Percentiles rank a stretch among this genome's conserved stretches.
Conservation (phyloP, 169 alveolate genomes). For the Babesia sp. region DNA sequence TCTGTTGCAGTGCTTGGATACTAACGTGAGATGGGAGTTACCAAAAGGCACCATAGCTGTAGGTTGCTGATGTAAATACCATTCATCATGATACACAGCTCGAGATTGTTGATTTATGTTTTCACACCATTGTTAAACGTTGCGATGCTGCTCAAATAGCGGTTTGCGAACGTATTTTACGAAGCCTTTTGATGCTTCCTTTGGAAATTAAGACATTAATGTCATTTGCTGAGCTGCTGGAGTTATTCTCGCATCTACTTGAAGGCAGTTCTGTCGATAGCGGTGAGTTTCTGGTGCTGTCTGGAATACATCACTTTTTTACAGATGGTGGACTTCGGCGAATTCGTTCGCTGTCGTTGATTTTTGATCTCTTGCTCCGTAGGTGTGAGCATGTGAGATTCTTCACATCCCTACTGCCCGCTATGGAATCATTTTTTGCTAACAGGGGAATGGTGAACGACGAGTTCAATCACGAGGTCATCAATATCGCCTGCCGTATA, state of each 20-base stretch:
- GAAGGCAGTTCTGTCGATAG: neutral
- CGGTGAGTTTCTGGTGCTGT: neutral
- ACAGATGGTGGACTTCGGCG: slow-evolving; percentile 15
- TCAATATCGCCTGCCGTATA: slow-evolving; percentile 37
- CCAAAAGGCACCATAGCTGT: slow-evolving; percentile 16
- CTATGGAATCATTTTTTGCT: slow-evolving; percentile 9
- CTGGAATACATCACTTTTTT: neutral
- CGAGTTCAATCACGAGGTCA: slow-evolving; percentile 29
- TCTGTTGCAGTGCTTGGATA: neutral
- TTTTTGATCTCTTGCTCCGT: slow-evolving; percentile 25
- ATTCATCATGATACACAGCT: neutral
- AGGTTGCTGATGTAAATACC: neutral
- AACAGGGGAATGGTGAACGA: neutral
- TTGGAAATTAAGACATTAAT: neutral
- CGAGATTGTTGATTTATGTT: slow-evolving; percentile 8
- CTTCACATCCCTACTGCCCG: slow-evolving; percentile 39
- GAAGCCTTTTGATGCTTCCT: neutral
- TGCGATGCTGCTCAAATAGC: neutral
- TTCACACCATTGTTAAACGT: slow-evolving; percentile 3
- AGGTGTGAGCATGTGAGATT: slow-evolving; percentile 6
- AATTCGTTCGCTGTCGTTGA: neutral
- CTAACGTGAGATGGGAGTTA: slow-evolving; percentile 1
- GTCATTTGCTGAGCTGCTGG: slow-evolving; percentile 8
- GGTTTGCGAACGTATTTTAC: neutral
- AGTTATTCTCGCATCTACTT: slow-evolving; percentile 1